Conservation (phyloP, 257 asterid genomes). For the Penstemon newberryi region DNA sequence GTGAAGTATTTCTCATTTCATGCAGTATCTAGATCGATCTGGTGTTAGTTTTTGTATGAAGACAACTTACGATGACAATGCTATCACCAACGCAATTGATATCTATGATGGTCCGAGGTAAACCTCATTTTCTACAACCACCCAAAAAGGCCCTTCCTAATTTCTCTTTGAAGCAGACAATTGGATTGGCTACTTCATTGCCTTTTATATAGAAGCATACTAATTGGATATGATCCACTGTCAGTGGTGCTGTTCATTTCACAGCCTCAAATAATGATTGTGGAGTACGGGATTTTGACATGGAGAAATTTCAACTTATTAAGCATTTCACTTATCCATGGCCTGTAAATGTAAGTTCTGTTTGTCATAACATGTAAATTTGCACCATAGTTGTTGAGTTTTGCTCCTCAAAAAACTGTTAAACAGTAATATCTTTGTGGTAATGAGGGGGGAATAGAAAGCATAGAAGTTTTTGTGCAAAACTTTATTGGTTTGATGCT, state of each 20-base stretch:
- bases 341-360: constrained; percentile 49
- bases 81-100: constrained; percentile 54
- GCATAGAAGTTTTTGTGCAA: background rate
- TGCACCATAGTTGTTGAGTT: background rate
- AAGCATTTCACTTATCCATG: constrained; percentile 52
- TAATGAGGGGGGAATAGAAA: constrained; percentile 8
- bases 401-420: background rate
- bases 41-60: constrained; percentile 65
- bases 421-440: background rate
- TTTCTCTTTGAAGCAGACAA: constrained; percentile 6
- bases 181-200: constrained; percentile 9
- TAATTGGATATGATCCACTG: constrained; percentile 25
- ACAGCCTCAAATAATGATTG: constrained; percentile 48
- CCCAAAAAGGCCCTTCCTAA: background rate
- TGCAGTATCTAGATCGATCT: constrained; percentile 62
- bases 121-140: constrained; percentile 7
- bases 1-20: constrained; percentile 22
- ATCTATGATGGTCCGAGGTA: constrained; percentile 50
- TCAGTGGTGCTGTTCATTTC: constrained; percentile 50
- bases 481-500: background rate
- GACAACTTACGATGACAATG: constrained; percentile 69
- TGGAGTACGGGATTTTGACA: constrained; percentile 51
- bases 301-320: constrained; percentile 55
- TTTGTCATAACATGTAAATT: background rate
- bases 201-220: constrained; percentile 8